Percentiles rank a stretch among this genome's conserved stretches.
These are phyloP conservation scores for Sechiopsis laciniata DNA, from an alignment of 306 rosid species.

Conservation along the genomic window DNA sequence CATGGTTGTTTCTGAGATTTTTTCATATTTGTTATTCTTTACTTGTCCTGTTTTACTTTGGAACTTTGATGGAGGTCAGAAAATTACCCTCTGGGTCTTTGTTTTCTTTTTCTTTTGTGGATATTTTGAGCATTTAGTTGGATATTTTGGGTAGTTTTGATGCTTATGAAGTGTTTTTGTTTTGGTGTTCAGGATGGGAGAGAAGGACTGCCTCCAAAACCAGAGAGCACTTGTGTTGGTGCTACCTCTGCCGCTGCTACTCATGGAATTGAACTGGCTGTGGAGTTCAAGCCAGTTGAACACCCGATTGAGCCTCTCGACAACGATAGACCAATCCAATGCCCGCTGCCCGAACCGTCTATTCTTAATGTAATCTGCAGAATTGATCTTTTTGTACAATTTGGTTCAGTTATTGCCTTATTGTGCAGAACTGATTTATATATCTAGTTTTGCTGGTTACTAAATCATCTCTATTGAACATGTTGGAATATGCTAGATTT, in stretches of 20 bases:
- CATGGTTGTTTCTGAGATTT: constrained; percentile 6
- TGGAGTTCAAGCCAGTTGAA: constrained; percentile 90
- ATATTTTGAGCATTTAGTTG: not conserved
- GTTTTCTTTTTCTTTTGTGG: not conserved
- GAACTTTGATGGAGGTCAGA: constrained; percentile 13
- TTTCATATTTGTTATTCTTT: not conserved
- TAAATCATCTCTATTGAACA: not conserved
- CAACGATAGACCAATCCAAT: constrained; percentile 69
- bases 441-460: not conserved
- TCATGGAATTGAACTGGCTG: constrained; percentile 87
- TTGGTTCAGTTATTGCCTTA: not conserved
- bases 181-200: constrained; percentile 64
- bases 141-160: constrained; percentile 14
- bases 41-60: not conserved
- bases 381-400: not conserved
- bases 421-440: not conserved
- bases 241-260: constrained; percentile 40
- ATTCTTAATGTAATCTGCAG: constrained; percentile 67
- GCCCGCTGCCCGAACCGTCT: constrained; percentile 88
- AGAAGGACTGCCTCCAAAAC: constrained; percentile 52
- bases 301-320: constrained; percentile 83
- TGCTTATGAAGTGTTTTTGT: constrained; percentile 19
- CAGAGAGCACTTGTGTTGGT: constrained; percentile 38
- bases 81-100: not conserved
- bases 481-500: not conserved